Evolutionary conservation across 2,329 filamentous ascomycete genomes (phyloP).

Genomic region (Colletotrichum falcatum): DNA sequence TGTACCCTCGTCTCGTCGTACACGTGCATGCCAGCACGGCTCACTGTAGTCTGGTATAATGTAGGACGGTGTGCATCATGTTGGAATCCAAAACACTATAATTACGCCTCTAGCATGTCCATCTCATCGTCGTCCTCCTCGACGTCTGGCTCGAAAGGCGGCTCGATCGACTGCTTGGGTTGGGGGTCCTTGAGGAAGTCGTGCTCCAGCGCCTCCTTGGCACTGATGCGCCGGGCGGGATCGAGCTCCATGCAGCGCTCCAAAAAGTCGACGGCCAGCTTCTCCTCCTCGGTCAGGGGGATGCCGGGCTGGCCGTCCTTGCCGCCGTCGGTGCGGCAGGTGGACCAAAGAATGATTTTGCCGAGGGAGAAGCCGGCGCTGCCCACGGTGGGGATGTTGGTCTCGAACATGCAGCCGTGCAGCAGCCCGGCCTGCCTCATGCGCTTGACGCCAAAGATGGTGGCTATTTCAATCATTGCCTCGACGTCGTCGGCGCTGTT

Average conservation of each 20-base stretch:
- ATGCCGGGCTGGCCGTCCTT: slow-evolving; percentile 59
- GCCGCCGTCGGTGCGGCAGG: slow-evolving; percentile 75
- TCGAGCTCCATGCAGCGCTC: slow-evolving; percentile 81
- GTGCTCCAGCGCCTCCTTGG: slow-evolving; percentile 78
- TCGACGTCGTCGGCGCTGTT: slow-evolving; percentile 99
- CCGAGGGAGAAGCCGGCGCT: slow-evolving; percentile 87
- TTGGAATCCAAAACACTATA: slow-evolving; percentile 24
- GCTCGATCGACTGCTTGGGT: slow-evolving; percentile 42
- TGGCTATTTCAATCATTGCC: slow-evolving; percentile 96
- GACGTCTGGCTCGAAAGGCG: slow-evolving; percentile 38
- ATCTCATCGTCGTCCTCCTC: slow-evolving; percentile 65
- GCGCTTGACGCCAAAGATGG: slow-evolving; percentile 86
- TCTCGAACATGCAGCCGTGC: slow-evolving; percentile 93
- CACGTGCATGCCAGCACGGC: background rate
- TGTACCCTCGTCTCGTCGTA: background rate
- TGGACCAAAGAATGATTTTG: slow-evolving; percentile 96
- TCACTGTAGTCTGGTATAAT: background rate
- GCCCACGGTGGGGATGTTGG: slow-evolving; percentile 90
- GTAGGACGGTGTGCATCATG: background rate
- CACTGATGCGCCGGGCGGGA: slow-evolving; percentile 78
- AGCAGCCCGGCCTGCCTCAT: slow-evolving; percentile 87
- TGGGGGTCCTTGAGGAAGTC: slow-evolving; percentile 69
- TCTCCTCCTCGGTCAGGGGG: slow-evolving; percentile 74
- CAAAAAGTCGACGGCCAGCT: slow-evolving; percentile 78
- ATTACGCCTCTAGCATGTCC: slow-evolving; percentile 54